Base-by-base conservation (phyloP, 2,329 filamentous ascomycete genomes). In the Xylariaceae sp. region DNA sequence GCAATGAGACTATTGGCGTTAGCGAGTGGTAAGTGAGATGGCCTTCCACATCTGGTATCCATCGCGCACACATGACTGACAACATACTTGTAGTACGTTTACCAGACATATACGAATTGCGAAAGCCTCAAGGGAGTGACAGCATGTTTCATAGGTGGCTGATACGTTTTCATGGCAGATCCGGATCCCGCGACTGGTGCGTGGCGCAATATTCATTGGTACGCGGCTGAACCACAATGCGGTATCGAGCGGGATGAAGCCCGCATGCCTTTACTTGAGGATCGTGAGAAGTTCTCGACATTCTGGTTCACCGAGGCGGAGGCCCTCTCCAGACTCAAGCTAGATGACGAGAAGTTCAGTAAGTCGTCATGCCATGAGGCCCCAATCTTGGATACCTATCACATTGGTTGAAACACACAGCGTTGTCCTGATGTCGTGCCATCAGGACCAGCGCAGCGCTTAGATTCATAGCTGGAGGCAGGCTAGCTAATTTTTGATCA, bases 301-400 rank as follows among this genome's bases (percentile, higher is more conserved):
- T 62, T 62, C 53, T 68, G 66, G 66, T 61, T 65, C 44, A 54
- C 62, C 45, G 65, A 68, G 43, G 19, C 8, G 19, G 64, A 67
- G 29, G 66, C 66, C 11, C 50, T 66, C 6, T 40, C 57, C 29
- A 61, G 19, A 19, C 64, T 68, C 37, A 68, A 67, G 54, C 56
- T 68, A 35, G 63, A 67, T 43, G 65, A 68, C 41, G 66, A 68
- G 58, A 64, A 64, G 42, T 68, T 62, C 56, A 67, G 65, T 67
- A 57, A 67, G 65, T 58, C 26, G 12, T 48, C 40, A 47, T 41
- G 11, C 47, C 31, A 51, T 29, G 46, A 12, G 34, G 39, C 29
- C 31, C 37, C n/a, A 29, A 37, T 42, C 45, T 30, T 26, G 29
- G 31, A 41, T 6, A 29, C 19, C 41, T 7, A 30, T 43, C 29